phyloP scores from a whole-genome alignment of 805 yeast genomes.

The Pichia insulana region DNA sequence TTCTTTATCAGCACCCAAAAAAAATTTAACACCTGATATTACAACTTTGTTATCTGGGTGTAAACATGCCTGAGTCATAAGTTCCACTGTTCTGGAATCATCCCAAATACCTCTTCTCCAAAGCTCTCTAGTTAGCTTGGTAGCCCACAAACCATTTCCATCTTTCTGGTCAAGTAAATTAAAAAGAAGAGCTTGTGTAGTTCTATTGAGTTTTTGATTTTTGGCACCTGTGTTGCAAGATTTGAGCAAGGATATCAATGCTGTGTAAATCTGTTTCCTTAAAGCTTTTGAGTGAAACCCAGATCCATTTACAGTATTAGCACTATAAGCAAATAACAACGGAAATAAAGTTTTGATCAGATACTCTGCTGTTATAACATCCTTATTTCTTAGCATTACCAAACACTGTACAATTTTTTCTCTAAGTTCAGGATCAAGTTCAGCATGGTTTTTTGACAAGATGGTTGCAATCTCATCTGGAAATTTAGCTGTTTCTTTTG shows the following conservation, averaged over 20 bases:
- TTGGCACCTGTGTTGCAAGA: conserved; percentile 81
- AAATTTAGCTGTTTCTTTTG: conserved; percentile 76
- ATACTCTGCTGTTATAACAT: conserved; percentile 66
- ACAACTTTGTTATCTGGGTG: conserved; percentile 85
- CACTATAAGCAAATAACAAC: conserved; percentile 58
- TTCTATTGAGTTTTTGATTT: conserved; percentile 80
- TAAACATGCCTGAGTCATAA: conserved; percentile 91
- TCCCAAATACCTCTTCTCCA: conserved; percentile 99
- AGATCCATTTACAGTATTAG: conserved; percentile 35
- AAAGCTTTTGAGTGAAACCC: conserved; percentile 71
- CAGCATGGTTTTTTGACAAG: conserved; percentile 67
- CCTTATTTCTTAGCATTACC: conserved; percentile 84
- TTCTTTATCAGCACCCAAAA: conserved; percentile 91
- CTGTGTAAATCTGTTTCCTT: conserved; percentile 72
- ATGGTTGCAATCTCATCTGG: conserved; percentile 73
- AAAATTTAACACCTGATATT: conserved; percentile 81
- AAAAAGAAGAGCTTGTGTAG: conserved; percentile 88
- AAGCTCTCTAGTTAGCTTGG: conserved; percentile 85
- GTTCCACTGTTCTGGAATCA: conserved; percentile 92
- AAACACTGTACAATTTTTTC: conserved; percentile 87
- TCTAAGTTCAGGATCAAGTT: conserved; percentile 73
- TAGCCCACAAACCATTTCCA: conserved; percentile 86
- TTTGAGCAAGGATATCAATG: conserved; percentile 70
- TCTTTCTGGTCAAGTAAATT: conserved; percentile 75
- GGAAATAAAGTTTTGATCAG: conserved; percentile 87